Evolutionary conservation across 768 basidiomycete genomes (phyloP), one percentile per base, ranked within the genome.

Genomic region (Mycena capillaripes): DNA sequence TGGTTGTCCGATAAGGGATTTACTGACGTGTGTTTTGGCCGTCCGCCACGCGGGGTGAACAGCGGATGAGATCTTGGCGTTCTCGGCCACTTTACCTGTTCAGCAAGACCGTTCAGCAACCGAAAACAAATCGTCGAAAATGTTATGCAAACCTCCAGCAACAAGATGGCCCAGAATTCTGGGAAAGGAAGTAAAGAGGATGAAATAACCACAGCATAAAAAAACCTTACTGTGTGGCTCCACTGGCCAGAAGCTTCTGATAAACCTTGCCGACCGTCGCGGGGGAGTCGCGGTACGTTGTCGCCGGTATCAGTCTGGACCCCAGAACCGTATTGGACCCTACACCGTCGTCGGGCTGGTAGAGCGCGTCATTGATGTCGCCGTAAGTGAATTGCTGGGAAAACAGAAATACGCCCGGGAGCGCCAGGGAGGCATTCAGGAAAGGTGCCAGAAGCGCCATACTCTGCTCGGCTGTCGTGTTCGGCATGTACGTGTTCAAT

Each of bases 1-100:
- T n/a, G n/a, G n/a, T n/a, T n/a, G 27, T 10, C n/a, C 21, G 38
- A 48, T 3, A 42, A 12, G 5, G 30, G n/a, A 23, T 23, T 32
- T 16, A 73, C 81, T 52, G 55, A 84, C 84, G 63, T 83, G 84
- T 32, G 80, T 78, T 72, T 84, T 84, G 0, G 84, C 84, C 1
- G 76, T 78, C 62, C 84, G 72, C 84, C 84, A 84, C 29, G 77
- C 80, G 6, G 82, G 82, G 50, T 64, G 19, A 2, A 73, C 62
- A 21, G 84, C 82, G 19, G 76, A 80, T n/a, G 75, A 74, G 21
- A 84, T 76, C 29, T 80, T 34, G 11, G 79, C 81, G 66, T 83
- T 84, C 40, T 77, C 75, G 11, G 84, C 66, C 4, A 85, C 82
- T 89, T 65, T 32, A 4, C 69, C 69, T 16, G 0, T 30, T 4